Conservation (phyloP, 768 basidiomycete species). For the Psilocybe cyanescens region DNA sequence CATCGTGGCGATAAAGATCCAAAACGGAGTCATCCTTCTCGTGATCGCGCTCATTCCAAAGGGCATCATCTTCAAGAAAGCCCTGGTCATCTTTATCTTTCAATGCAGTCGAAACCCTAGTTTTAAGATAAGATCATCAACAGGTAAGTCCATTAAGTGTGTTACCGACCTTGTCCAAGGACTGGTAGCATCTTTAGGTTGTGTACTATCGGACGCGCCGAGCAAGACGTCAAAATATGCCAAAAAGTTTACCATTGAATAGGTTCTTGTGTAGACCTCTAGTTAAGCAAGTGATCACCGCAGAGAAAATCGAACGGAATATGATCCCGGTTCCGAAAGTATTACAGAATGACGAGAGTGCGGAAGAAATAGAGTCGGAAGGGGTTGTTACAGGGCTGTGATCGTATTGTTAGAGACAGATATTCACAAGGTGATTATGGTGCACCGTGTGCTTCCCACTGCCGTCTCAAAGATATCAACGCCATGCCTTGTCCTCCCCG, state of each 20-base stretch:
- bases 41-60: conserved; percentile 7
- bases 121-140: neutral
- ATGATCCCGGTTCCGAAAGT: neutral
- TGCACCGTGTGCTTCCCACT: neutral
- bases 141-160: neutral
- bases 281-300: neutral
- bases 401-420: neutral
- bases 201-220: conserved; percentile 11
- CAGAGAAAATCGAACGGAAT: neutral
- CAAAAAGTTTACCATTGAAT: conserved; percentile 14
- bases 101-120: neutral
- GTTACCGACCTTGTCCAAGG: conserved; percentile 20
- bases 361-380: neutral
- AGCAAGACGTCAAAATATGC: conserved; percentile 19
- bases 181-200: conserved; percentile 6
- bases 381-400: neutral
- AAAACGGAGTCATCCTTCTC: conserved; percentile 17
- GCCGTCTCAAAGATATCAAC: neutral
- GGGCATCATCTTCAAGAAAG: conserved; percentile 6
- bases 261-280: neutral
- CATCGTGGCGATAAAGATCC: conserved; percentile 4
- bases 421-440: neutral
- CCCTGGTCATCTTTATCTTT: neutral
- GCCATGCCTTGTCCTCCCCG: conserved; percentile 5
- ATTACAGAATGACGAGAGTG: neutral